phyloP scores from a whole-genome alignment of 768 basidiomycete genomes.

The Boletus reticulatus region DNA sequence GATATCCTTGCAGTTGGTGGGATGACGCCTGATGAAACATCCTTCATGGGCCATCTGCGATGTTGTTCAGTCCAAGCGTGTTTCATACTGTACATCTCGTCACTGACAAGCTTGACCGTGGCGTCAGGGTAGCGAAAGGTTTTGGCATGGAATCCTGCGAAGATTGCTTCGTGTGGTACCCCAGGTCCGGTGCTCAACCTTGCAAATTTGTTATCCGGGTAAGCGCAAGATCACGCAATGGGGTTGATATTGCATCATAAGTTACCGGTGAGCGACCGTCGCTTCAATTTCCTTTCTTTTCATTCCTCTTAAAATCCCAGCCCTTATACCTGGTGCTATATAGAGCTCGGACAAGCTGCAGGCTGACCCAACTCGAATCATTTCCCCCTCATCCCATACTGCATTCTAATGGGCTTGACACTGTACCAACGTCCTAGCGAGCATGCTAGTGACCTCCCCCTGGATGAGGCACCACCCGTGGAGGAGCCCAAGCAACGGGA shows the following conservation, averaged over 20 bases:
- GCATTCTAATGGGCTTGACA: slow-evolving; percentile 19
- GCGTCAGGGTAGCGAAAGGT: no score
- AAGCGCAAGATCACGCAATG: slow-evolving; percentile 35
- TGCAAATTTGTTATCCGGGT: slow-evolving; percentile 7
- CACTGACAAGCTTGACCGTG: no score
- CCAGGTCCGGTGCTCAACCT: background rate
- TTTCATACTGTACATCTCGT: no score
- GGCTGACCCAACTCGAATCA: background rate
- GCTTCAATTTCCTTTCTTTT: background rate
- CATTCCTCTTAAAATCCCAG: background rate
- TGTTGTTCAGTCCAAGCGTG: no score
- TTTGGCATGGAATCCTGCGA: background rate
- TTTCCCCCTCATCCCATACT: background rate
- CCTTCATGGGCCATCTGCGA: no score
- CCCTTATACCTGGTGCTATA: slow-evolving; percentile 4
- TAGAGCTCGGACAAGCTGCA: background rate
- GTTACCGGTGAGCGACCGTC: background rate
- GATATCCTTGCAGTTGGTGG: no score
- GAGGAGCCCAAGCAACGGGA: slow-evolving; percentile 30
- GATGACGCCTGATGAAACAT: no score
- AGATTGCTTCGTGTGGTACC: background rate
- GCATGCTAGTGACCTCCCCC: background rate
- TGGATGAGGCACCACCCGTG: background rate
- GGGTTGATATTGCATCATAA: slow-evolving; percentile 13
- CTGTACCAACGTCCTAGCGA: slow-evolving; percentile 1